phyloP scores from a whole-genome alignment of 139 green algal species.

The Marvania coccoides region DNA sequence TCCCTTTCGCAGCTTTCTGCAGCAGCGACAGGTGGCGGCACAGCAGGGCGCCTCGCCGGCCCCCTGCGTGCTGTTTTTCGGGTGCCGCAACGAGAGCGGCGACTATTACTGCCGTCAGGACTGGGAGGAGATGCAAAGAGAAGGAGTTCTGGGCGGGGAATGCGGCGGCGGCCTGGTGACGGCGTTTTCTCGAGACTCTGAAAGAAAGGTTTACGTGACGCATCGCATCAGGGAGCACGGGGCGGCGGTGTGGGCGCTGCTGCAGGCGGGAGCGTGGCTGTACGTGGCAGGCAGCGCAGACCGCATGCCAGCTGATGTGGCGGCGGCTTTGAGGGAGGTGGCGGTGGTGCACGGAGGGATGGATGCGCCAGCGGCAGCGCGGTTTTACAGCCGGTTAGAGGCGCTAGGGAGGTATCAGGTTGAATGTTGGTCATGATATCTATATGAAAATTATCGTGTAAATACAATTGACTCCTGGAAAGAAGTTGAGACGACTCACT shows the following conservation, averaged over 20 bases:
- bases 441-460: too few species aligned
- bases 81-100: constrained; percentile 53
- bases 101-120: constrained; percentile 82
- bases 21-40: constrained; percentile 44
- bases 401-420: constrained; percentile 61
- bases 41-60: not conserved
- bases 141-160: constrained; percentile 33
- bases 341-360: constrained; percentile 43
- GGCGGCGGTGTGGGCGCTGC: constrained; percentile 46
- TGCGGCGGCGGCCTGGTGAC: constrained; percentile 44
- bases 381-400: constrained; percentile 61
- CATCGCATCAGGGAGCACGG: constrained; percentile 59
- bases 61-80: constrained; percentile 74
- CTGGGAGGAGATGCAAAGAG: constrained; percentile 42
- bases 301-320: constrained; percentile 69
- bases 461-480: too few species aligned
- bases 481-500: too few species aligned
- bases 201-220: constrained; percentile 72
- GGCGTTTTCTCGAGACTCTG: constrained; percentile 62
- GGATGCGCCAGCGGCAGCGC: constrained; percentile 28
- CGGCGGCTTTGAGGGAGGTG: constrained; percentile 55
- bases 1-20: constrained; percentile 73
- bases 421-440: constrained; percentile 82
- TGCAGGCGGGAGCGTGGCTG: constrained; percentile 47
- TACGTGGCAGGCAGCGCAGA: constrained; percentile 71